These are phyloP conservation scores for Acanthamoeba comandoni DNA, from an alignment of 208 protist genomes.

Conservation along the genomic window DNA sequence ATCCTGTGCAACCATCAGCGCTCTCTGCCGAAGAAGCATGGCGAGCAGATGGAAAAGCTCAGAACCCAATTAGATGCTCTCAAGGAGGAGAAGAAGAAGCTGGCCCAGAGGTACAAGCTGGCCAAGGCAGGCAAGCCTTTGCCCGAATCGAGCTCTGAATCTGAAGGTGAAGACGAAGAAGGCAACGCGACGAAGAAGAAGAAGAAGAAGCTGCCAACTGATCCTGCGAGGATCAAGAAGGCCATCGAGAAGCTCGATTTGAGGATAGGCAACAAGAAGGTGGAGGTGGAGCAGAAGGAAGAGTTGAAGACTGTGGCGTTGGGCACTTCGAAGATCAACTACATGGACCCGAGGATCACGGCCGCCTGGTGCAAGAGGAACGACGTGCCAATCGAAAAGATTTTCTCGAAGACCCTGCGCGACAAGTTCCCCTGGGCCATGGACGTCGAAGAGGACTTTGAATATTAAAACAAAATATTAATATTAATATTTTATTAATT, in stretches of 20 bases:
- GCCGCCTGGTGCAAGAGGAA: conserved; percentile 94
- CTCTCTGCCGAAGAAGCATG: conserved; percentile 93
- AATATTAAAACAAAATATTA: conserved; percentile 57
- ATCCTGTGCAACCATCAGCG: conserved; percentile 99
- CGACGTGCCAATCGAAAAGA: conserved; percentile 94
- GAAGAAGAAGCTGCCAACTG: conserved; percentile 78
- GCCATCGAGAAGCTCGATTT: conserved; percentile 72
- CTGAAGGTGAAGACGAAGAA: conserved; percentile 79
- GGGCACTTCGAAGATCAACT: conserved; percentile 98
- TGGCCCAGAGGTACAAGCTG: conserved; percentile 72
- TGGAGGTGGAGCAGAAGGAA: conserved; percentile 80
- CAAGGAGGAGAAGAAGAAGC: conserved; percentile 76
- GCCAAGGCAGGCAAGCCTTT: conserved; percentile 79
- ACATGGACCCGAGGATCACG: conserved; percentile 98
- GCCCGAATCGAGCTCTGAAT: conserved; percentile 66
- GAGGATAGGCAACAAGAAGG: conserved; percentile 66
- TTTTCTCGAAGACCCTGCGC: conserved; percentile 96
- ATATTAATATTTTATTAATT: too few relatives aligned
- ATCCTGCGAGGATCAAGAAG: conserved; percentile 57
- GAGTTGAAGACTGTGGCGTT: conserved; percentile 91
- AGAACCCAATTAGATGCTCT: conserved; percentile 88
- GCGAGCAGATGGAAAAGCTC: conserved; percentile 89
- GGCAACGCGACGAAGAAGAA: conserved; percentile 77
- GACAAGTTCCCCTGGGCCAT: conserved; percentile 98
- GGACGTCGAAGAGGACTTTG: conserved; percentile 83